Conservation (phyloP, 78 protist species). For the Tieghemostelium lacteum region DNA sequence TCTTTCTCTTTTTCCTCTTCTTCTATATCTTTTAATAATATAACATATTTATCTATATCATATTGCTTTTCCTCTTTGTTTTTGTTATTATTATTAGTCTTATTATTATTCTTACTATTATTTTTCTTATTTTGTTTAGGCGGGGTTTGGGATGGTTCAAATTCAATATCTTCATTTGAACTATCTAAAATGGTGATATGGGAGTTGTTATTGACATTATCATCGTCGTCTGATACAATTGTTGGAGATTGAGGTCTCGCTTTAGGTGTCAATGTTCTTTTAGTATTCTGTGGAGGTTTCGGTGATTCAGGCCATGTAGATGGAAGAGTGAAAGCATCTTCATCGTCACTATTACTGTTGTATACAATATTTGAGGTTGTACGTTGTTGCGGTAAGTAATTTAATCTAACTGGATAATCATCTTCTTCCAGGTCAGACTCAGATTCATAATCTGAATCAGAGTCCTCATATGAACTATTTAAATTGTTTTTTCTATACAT, state of each 20-base stretch:
- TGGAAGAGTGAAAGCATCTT: not conserved
- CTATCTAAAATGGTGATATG: not conserved
- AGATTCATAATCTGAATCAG: no score
- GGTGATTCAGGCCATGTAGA: not conserved
- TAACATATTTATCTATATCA: not conserved
- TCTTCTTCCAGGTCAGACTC: no score
- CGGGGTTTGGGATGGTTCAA: not conserved
- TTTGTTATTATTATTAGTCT: not conserved
- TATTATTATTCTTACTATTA: no score
- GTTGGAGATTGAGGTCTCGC: not conserved
- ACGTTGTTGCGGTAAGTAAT: not conserved
- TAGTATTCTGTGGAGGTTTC: not conserved
- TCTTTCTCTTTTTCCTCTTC: slow-evolving; percentile 3
- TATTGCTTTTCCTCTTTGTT: slow-evolving; percentile 1
- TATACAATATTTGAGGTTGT: not conserved
- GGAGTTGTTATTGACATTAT: not conserved
- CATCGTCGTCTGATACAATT: not conserved
- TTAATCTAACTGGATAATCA: not conserved
- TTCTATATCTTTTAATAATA: slow-evolving; percentile 2
- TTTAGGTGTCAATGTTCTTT: not conserved
- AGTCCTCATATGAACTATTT: no score
- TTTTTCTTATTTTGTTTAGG: not conserved
- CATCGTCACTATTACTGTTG: not conserved
- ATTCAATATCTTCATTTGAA: not conserved
- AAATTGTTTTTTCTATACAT: no score